These are phyloP conservation scores for Moesziomyces globuligerus DNA, from an alignment of 1,284 basidiomycete species.

Conservation along the genomic window DNA sequence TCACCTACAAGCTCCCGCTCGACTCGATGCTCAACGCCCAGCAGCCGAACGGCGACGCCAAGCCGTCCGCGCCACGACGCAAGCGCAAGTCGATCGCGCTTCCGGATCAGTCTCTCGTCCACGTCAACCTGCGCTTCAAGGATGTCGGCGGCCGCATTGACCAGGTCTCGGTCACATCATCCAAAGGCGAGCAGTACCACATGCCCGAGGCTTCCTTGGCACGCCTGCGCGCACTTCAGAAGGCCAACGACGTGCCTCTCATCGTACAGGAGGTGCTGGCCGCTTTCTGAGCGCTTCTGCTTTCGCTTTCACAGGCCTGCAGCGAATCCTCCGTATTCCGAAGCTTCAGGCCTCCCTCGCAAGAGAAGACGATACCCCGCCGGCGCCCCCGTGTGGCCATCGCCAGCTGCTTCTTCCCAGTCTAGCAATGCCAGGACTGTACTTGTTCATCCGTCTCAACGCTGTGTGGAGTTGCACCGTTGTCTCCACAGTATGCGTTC, in stretches of 20 bases:
- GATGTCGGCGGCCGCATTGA: constrained; percentile 49
- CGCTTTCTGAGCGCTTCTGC: constrained; percentile 21
- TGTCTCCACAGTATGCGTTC: too few relatives aligned
- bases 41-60: constrained; percentile 16
- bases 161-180: constrained; percentile 38
- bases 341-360: too few relatives aligned
- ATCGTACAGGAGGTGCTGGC: constrained; percentile 49
- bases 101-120: constrained; percentile 34
- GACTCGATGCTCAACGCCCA: constrained; percentile 24
- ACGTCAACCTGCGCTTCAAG: constrained; percentile 42
- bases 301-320: background rate
- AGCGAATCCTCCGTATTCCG: too few relatives aligned
- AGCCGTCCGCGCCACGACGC: constrained; percentile 12
- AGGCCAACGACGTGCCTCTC: constrained; percentile 50
- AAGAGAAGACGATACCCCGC: background rate
- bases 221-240: constrained; percentile 35
- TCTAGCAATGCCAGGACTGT: too few relatives aligned
- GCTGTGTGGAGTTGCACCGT: too few relatives aligned
- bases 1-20: constrained; percentile 44
- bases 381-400: too few relatives aligned
- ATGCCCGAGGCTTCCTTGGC: constrained; percentile 45
- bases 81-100: constrained; percentile 46
- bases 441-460: too few relatives aligned
- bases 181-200: constrained; percentile 43
- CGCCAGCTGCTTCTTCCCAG: too few relatives aligned